Conservation (phyloP, 352 stramenopile genomes). For the Blastocystis sp. region DNA sequence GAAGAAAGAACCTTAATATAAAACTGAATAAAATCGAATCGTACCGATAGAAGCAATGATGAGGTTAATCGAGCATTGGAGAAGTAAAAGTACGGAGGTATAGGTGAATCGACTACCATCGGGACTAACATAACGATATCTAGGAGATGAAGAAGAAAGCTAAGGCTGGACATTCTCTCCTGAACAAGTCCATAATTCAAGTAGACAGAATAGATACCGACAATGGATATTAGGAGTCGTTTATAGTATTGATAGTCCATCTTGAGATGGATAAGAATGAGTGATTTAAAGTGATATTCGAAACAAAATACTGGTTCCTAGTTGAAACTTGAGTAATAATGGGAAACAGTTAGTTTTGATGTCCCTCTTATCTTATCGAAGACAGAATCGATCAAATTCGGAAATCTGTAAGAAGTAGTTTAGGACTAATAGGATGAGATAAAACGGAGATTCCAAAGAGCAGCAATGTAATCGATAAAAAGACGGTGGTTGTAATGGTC, state of each 20-base stretch:
- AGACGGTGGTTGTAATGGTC: conserved; percentile 79
- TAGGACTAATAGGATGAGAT: background rate
- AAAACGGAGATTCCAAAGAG: conserved; percentile 41
- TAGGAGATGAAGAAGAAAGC: background rate
- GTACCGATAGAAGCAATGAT: conserved; percentile 18
- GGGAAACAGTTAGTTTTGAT: background rate
- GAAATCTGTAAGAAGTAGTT: background rate
- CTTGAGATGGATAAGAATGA: background rate
- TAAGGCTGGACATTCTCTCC: background rate
- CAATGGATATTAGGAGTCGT: conserved; percentile 31
- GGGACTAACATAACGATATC: conserved; percentile 55
- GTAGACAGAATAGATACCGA: conserved; percentile 55
- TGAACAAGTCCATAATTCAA: conserved; percentile 45
- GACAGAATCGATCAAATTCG: background rate
- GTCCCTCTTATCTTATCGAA: background rate
- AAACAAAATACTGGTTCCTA: too few relatives aligned
- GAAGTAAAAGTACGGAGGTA: conserved; percentile 30
- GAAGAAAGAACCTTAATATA: background rate
- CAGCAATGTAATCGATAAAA: conserved; percentile 63
- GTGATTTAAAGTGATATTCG: too few relatives aligned
- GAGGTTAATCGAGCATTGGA: conserved; percentile 52
- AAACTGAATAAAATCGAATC: background rate
- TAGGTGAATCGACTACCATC: conserved; percentile 50
- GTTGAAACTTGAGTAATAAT: background rate
- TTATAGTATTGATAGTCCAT: conserved; percentile 60